Conservation (phyloP, 2,329 filamentous ascomycete genomes). For the Corinectria fuckeliana region DNA sequence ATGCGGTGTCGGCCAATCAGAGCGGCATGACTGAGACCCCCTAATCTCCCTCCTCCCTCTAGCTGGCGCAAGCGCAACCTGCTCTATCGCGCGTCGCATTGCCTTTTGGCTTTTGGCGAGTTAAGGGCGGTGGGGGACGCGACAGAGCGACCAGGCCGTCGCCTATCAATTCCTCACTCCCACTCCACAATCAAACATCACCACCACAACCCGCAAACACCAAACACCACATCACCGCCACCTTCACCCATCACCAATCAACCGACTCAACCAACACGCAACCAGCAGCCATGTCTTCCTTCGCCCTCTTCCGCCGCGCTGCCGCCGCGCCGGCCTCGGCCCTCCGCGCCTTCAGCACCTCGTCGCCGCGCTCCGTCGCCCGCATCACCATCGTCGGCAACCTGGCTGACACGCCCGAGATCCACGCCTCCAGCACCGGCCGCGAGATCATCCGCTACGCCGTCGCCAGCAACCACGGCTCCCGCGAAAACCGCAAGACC, state of each 20-base stretch:
- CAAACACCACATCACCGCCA: not conserved
- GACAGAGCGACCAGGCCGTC: conserved; percentile 12
- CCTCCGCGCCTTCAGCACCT: conserved; percentile 78
- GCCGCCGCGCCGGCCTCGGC: conserved; percentile 53
- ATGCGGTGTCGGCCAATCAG: conserved; percentile 7
- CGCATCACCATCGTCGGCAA: conserved; percentile 88
- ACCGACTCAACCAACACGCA: not conserved
- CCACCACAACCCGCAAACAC: not conserved
- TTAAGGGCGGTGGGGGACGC: conserved; percentile 27
- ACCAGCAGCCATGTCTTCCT: conserved; percentile 50
- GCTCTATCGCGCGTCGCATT: conserved; percentile 20
- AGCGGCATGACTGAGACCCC: not conserved
- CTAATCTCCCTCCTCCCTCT: not conserved
- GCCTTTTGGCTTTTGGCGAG: not conserved
- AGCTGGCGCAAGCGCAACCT: not conserved
- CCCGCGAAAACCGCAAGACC: conserved; percentile 72
- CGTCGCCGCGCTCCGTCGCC: conserved; percentile 69
- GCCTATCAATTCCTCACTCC: not conserved
- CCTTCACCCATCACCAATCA: not conserved
- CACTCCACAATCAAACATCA: not conserved
- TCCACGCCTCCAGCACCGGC: conserved; percentile 72
- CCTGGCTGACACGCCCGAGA: conserved; percentile 80
- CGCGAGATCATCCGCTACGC: conserved; percentile 79
- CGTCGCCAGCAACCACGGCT: conserved; percentile 72
- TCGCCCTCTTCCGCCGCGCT: conserved; percentile 61